phyloP scores from a whole-genome alignment of 495 filamentous ascomycete species.

The Penicillium lagena region DNA sequence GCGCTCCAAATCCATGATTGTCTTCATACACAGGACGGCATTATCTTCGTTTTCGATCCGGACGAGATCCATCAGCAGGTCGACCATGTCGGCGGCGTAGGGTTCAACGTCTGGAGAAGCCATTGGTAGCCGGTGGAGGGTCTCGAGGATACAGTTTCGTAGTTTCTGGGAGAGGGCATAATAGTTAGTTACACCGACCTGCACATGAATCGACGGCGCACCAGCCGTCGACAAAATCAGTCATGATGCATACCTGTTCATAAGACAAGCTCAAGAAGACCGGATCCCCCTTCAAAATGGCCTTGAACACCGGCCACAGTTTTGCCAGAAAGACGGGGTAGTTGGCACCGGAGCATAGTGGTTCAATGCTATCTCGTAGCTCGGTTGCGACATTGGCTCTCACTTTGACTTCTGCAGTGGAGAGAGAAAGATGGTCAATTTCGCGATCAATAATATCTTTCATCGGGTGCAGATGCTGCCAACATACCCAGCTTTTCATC shows the following conservation, averaged over 20 bases:
- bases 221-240: not conserved
- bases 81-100: slow-evolving; percentile 78
- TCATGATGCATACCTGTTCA: slow-evolving; percentile 59
- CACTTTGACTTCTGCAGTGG: slow-evolving; percentile 58
- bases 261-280: slow-evolving; percentile 82
- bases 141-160: slow-evolving; percentile 87
- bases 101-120: slow-evolving; percentile 76
- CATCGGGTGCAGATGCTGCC: not conserved
- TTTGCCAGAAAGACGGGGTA: slow-evolving; percentile 77
- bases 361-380: slow-evolving; percentile 79
- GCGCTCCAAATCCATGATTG: slow-evolving; percentile 90
- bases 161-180: slow-evolving; percentile 55
- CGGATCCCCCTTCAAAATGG: slow-evolving; percentile 77
- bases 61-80: slow-evolving; percentile 81
- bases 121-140: slow-evolving; percentile 85
- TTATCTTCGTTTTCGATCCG: slow-evolving; percentile 96
- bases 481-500: slow-evolving; percentile 53
- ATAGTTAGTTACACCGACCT: slow-evolving; percentile 3
- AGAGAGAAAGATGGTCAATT: slow-evolving; percentile 4
- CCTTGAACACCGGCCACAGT: slow-evolving; percentile 84
- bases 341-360: slow-evolving; percentile 52
- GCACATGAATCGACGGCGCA: not conserved
- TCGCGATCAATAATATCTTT: not conserved
- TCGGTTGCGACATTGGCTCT: slow-evolving; percentile 72
- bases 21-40: slow-evolving; percentile 95